Base-by-base conservation (phyloP, 108 stramenopile species). In the Conticribra weissflogii region DNA sequence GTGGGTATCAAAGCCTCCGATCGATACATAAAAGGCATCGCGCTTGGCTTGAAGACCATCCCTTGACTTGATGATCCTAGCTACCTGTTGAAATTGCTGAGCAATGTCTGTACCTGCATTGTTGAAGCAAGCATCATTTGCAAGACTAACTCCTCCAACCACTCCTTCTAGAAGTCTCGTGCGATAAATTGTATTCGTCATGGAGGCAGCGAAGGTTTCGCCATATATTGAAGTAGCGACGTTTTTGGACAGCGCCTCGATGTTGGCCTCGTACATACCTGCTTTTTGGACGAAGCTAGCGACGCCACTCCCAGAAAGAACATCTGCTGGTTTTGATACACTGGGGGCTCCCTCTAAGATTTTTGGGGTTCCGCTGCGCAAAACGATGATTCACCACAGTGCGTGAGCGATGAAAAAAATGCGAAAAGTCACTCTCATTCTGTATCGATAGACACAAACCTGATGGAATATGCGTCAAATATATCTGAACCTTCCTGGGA, bases 1-100 rank as follows among this genome's bases (percentile, higher is more conserved):
- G 50, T 81, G 81, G 15, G 74, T 76, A 51, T 81, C 81, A 51
- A 44, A 81, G 12, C 81, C 74, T 2, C 60, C 63, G 3, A 51
- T 17, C 0, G 65, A 27, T 4, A 65, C 63, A 49, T 65, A 76
- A 45, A 81, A 81, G 2, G 36, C 66, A 51, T 72, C 70, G 24
- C 81, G 74, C 33, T 71, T 29, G 15, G 69, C 27, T 47, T 71
- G 54, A 9, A 75, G 31, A 15, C 34, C 47, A 57, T 74, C 67
- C 27, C 73, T 33, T 31, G 36, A 33, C 62, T 63, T 63, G 3
- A 74, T 81, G 19, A 81, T 25, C 22, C 60, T 28, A 0, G 79
- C 79, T 16, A 70, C 62, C 49, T 74, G 66, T 31, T 63, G 51
- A 3, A 70, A 49, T 41, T 81, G 73, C 18, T 5, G 19, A 1